Conservation (phyloP, 345 rosid species). For the Boechera stricta region DNA sequence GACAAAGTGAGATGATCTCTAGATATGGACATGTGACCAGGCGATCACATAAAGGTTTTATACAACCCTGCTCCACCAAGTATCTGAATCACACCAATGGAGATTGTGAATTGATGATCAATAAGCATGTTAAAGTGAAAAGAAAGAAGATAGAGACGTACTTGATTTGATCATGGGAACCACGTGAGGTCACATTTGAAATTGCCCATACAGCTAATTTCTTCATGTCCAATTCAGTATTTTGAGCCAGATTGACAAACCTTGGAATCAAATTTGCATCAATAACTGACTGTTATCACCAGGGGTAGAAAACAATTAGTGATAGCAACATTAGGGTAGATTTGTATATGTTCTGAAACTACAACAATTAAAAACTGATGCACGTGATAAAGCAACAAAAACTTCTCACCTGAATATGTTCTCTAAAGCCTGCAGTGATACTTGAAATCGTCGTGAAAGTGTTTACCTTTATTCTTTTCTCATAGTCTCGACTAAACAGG, state of each 20-base stretch:
- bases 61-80: slow-evolving; percentile 8
- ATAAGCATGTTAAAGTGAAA: neutral
- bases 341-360: neutral
- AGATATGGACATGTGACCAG: neutral
- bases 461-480: neutral
- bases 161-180: slow-evolving; percentile 8
- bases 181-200: neutral
- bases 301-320: neutral
- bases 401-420: slow-evolving; percentile 5
- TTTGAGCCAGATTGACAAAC: neutral
- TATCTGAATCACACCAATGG: neutral
- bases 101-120: neutral
- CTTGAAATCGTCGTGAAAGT: neutral
- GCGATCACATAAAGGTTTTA: neutral
- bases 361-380: too few relatives aligned
- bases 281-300: neutral
- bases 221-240: neutral
- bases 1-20: neutral
- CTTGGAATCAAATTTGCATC: neutral
- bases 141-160: neutral
- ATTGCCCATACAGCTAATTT: neutral
- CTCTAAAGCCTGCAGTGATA: neutral
- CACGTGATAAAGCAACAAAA: neutral
- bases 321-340: neutral
- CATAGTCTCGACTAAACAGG: neutral